Evolutionary conservation across 139 green algal genomes (phyloP).

Genomic region (Picochlorum sp.): DNA sequence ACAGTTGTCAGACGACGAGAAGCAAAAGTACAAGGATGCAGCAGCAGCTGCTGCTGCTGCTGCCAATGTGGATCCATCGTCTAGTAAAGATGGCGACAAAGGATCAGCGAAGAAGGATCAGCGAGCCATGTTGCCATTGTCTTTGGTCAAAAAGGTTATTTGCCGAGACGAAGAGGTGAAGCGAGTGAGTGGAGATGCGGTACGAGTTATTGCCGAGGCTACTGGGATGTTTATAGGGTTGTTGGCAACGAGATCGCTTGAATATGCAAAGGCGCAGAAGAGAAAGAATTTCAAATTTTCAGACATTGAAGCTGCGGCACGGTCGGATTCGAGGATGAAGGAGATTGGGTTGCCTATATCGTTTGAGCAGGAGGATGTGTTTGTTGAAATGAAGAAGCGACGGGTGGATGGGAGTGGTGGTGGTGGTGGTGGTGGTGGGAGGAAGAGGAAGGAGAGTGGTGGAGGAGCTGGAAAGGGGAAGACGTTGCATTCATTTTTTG

Average conservation of each 20-base stretch:
- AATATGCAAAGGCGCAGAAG: slow-evolving; percentile 23
- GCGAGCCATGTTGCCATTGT: slow-evolving; percentile 31
- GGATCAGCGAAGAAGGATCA: neutral
- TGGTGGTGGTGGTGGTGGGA: neutral
- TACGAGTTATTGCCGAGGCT: slow-evolving; percentile 34
- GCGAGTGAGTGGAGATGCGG: slow-evolving; percentile 34
- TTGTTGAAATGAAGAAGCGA: slow-evolving; percentile 15
- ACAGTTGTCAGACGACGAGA: slow-evolving; percentile 47
- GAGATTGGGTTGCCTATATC: slow-evolving; percentile 31
- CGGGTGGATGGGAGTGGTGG: neutral
- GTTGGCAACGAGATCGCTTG: slow-evolving; percentile 29
- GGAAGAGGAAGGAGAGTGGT: neutral
- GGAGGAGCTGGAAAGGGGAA: neutral
- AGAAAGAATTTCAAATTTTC: slow-evolving; percentile 35
- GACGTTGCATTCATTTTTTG: slow-evolving; percentile 1
- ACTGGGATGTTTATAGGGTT: slow-evolving; percentile 40
- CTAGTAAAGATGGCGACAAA: neutral
- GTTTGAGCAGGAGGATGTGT: slow-evolving; percentile 14
- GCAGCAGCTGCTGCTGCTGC: slow-evolving; percentile 18
- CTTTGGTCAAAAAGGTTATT: slow-evolving; percentile 51
- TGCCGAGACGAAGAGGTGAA: slow-evolving; percentile 41
- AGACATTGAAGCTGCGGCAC: slow-evolving; percentile 13
- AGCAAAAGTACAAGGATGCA: slow-evolving; percentile 35
- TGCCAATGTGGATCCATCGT: slow-evolving; percentile 6
- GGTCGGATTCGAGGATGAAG: slow-evolving; percentile 19